Conservation (phyloP, 2,329 filamentous ascomycete species). For the Ophiostoma novo-ulmi region DNA sequence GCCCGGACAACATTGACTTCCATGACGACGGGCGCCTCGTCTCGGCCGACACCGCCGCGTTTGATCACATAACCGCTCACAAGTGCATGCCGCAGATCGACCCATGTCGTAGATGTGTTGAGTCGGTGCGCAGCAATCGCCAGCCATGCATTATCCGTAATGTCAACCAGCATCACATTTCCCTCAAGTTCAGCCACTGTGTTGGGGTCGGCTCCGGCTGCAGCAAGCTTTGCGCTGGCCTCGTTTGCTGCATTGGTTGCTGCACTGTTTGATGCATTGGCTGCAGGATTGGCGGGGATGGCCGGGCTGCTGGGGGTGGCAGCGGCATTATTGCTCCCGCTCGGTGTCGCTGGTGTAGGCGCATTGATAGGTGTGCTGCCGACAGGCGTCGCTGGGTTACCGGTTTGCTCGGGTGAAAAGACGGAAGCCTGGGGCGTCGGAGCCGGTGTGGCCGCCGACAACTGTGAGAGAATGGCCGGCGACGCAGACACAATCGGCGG, state of each 20-base stretch:
- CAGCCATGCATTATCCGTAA: conserved; percentile 71
- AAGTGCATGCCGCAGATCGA: conserved; percentile 53
- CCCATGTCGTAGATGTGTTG: conserved; percentile 52
- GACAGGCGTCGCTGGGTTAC: conserved; percentile 47
- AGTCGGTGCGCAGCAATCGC: conserved; percentile 63
- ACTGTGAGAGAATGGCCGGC: conserved; percentile 40
- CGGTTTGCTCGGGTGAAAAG: conserved; percentile 56
- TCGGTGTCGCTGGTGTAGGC: conserved; percentile 28
- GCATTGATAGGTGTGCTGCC: conserved; percentile 31
- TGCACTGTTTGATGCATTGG: background rate
- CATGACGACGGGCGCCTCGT: conserved; percentile 56
- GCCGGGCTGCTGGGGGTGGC: conserved; percentile 22
- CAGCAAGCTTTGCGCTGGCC: conserved; percentile 31
- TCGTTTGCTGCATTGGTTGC: background rate
- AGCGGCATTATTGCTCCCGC: conserved; percentile 19
- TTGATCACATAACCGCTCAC: conserved; percentile 64
- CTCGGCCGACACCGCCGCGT: conserved; percentile 49
- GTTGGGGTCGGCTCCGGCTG: conserved; percentile 35
- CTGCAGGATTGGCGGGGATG: background rate
- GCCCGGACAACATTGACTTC: conserved; percentile 60
- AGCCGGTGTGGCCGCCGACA: conserved; percentile 54
- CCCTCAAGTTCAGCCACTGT: conserved; percentile 39
- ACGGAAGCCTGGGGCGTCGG: conserved; percentile 60
- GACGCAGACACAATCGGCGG: conserved; percentile 51
- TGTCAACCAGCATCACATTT: conserved; percentile 66